Base-by-base conservation (phyloP, 805 yeast genomes). In the Maudiozyma turicensis region DNA sequence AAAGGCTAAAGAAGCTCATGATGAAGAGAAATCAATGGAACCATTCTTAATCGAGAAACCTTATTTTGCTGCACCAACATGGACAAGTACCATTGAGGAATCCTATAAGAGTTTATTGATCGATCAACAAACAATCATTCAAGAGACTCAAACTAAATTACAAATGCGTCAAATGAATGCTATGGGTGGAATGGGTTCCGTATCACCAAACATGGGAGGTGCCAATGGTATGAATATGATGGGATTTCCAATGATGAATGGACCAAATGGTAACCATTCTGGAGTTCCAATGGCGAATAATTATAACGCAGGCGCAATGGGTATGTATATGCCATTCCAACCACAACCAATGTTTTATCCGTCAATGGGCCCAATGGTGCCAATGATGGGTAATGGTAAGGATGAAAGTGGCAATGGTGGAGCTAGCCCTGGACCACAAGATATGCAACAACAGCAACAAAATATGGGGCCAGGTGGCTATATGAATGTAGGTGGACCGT, bases 21-120 rank as follows among this genome's bases (percentile, higher is more conserved):
- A 57, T 28, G 68, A 65, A 40, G 67, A 58, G 44, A 57, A 56
- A 3, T 55, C 52, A 8, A 57, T 58, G 56, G 67, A 65, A 39
- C 63, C 65, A 15, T 70, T 74, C 46, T 57, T 65, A 26, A 70
- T 82, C 52, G 89, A 82, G 55, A 78, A 72, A 56, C 81, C 93
- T 6, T 86, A 76, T 63, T 72, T 73, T 40, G 82, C 91, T 0
- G 82, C 86, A 8, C 95, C 95, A 46, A 82, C 90, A 0, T 86
- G 95, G 95, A 72, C 73, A 26, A 68, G 75, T 44, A 78, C 81
- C 2, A 65, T 75, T 28, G 84, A 78, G 42, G 80, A 76, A 50
- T 72, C 83, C 1, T 78, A 79, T 64, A 75, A 72, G 48, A 65
- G 70, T 14, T 62, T 77, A 39, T 80, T 81, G 65, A 76, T 81